These are phyloP conservation scores for Chytriomyces hyalinus DNA, from an alignment of 192 early-diverging fungal species.

Conservation along the genomic window DNA sequence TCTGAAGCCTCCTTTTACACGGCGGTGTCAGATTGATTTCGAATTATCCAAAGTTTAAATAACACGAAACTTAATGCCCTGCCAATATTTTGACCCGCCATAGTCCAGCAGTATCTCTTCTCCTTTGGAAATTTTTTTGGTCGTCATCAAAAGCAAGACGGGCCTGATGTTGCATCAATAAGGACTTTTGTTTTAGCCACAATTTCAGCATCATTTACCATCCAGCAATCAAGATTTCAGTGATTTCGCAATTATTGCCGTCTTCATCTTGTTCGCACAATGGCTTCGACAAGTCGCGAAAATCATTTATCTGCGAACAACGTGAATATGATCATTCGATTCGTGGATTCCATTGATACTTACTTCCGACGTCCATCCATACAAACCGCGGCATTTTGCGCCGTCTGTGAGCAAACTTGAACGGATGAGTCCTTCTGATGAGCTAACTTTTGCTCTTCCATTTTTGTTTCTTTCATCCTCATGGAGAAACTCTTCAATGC, in stretches of 20 bases:
- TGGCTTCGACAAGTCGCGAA: slow-evolving; percentile 3
- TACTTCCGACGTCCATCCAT: slow-evolving; percentile 27
- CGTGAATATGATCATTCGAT: neutral
- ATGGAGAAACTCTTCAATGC: neutral
- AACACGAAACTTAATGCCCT: too few species aligned
- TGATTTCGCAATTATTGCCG: slow-evolving; percentile 11
- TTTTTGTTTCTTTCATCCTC: neutral
- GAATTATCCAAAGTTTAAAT: too few species aligned
- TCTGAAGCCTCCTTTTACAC: too few species aligned
- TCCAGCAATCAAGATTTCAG: slow-evolving; percentile 15
- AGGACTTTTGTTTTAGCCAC: too few species aligned
- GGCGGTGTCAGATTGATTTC: too few species aligned
- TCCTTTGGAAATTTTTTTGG: neutral
- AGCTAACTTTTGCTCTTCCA: too few species aligned
- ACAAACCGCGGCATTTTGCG: slow-evolving; percentile 13
- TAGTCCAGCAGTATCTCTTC: slow-evolving; percentile 26
- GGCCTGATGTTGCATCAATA: slow-evolving; percentile 7
- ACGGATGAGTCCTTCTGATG: neutral
- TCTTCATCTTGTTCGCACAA: neutral
- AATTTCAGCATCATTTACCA: neutral
- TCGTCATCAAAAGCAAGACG: slow-evolving; percentile 10
- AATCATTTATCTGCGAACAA: slow-evolving; percentile 13
- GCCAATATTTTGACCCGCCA: slow-evolving; percentile 12
- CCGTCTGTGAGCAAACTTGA: slow-evolving; percentile 13
- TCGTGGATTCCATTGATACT: neutral